These are phyloP conservation scores for Capronia coronata DNA, from an alignment of 2,329 filamentous ascomycete species.

Conservation along the genomic window DNA sequence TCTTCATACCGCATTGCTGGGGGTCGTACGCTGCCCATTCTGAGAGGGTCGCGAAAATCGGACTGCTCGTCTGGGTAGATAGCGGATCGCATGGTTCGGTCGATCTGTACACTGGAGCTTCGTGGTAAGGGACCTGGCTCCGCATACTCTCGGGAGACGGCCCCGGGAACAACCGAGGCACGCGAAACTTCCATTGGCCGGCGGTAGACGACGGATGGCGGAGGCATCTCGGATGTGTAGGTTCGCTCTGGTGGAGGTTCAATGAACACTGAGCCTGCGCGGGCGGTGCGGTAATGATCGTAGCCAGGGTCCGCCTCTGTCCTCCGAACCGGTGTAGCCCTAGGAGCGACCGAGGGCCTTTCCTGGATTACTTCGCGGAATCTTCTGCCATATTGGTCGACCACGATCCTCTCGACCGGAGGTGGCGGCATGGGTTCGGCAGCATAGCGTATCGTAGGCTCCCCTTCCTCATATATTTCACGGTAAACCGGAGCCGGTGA, in stretches of 20 bases:
- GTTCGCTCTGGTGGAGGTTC: slow-evolving; percentile 38
- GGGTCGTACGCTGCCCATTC: slow-evolving; percentile 56
- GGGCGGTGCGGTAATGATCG: slow-evolving; percentile 23
- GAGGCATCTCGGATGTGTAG: slow-evolving; percentile 43
- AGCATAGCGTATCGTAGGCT: slow-evolving; percentile 39
- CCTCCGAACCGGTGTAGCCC: slow-evolving; percentile 24
- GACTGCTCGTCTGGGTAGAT: slow-evolving; percentile 59
- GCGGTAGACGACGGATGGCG: slow-evolving; percentile 37
- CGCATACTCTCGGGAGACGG: slow-evolving; percentile 25
- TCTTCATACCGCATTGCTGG: slow-evolving; percentile 41
- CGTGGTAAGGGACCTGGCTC: slow-evolving; percentile 32
- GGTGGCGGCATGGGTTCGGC: slow-evolving; percentile 39
- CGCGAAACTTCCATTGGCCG: slow-evolving; percentile 37
- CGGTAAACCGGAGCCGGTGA: slow-evolving; percentile 34
- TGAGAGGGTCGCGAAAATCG: slow-evolving; percentile 51
- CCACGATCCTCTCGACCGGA: slow-evolving; percentile 60
- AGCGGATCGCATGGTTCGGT: slow-evolving; percentile 35
- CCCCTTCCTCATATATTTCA: slow-evolving; percentile 39
- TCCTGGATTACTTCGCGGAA: slow-evolving; percentile 57
- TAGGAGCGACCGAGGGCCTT: slow-evolving; percentile 32
- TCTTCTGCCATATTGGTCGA: slow-evolving; percentile 77
- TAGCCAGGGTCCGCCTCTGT: slow-evolving; percentile 20
- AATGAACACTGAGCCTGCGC: slow-evolving; percentile 38
- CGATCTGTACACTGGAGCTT: slow-evolving; percentile 38
- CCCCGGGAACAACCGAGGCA: slow-evolving; percentile 19